Base-by-base conservation (phyloP, 208 protist genomes). In the Histomonas meleagridis region DNA sequence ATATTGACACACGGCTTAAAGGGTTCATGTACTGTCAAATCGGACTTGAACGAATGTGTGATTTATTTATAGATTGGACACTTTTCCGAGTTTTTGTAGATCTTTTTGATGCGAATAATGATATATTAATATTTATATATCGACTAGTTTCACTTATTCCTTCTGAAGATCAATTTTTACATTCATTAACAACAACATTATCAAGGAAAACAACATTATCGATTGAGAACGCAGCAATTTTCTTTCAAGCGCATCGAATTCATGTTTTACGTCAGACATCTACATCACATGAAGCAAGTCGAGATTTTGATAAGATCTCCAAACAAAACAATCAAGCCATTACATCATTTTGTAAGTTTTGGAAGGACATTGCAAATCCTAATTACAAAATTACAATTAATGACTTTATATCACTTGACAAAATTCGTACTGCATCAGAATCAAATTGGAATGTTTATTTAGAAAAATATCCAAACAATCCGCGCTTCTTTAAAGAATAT, bases 211-310 rank as follows among this genome's bases (percentile, higher is more conserved):
- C 38, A 18, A 21, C n/a, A 16, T 18, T 48, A 43, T 38, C 76
- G 2, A 16, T 38, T 38, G 21, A 40, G 4, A 43, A 86, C 16
- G 4, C 10, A 21, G 32, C n/a, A 4, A 32, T 86, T 5, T 32
- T 43, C 23, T 86, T 86, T 46, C 76, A 86, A n/a, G 7, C 55
- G 1, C 76, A 86, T n/a, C 9, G 76, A 53, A 46, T 86, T 28
- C 76, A 86, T n/a, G 32, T 86, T 32, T 86, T 86, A 40, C 23
- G 76, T 10, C 76, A 86, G 32, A 51, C n/a, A 18, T 86, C 76
- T 38, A 28, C 76, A 51, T 86, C 76, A 0, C 40, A 46, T 38
- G 76, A 86, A 55, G 46, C 76, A 0, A 43, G 18, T 18, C 9
- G 16, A 18, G 76, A 86, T n/a, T 48, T 86, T 43, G 12, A 40